Conservation (phyloP, 164 flowering plant species). For the Warburgia ugandensis region DNA sequence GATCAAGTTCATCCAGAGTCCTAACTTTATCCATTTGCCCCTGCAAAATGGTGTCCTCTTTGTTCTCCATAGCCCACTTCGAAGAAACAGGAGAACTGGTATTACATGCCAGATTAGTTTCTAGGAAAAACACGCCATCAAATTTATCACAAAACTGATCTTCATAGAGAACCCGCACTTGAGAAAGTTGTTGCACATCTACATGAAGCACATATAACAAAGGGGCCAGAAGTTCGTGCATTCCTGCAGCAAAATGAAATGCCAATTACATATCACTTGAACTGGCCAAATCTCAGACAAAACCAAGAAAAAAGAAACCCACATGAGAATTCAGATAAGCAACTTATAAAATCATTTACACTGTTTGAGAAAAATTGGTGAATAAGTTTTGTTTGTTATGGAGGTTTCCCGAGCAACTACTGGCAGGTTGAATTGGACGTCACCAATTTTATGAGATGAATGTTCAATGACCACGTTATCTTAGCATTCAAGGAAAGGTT, state of each 20-base stretch:
- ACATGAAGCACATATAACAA: conserved; percentile 82
- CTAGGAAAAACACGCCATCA: conserved; percentile 64
- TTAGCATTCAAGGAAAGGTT: no score
- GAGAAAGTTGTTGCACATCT: conserved; percentile 61
- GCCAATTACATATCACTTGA: background rate
- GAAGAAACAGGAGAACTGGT: conserved; percentile 23
- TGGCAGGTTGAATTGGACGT: no score
- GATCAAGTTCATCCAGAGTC: conserved; percentile 58
- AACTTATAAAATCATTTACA: no score
- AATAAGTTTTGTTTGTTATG: no score
- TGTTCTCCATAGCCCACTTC: conserved; percentile 13
- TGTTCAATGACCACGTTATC: background rate
- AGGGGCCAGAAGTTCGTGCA: conserved; percentile 99
- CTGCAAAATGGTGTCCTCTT: conserved; percentile 28
- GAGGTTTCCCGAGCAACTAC: no score
- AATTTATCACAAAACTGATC: conserved; percentile 82
- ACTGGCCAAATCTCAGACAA: background rate
- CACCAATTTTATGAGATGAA: background rate
- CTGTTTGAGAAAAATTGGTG: no score
- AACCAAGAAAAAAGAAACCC: no score
- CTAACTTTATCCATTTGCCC: conserved; percentile 23
- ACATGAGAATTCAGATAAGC: no score
- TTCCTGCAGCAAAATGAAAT: conserved; percentile 40
- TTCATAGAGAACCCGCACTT: conserved; percentile 63
- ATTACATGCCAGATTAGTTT: conserved; percentile 42